These are phyloP conservation scores for Pichia cephalocereana DNA, from an alignment of 805 yeast genomes.

Conservation along the genomic window DNA sequence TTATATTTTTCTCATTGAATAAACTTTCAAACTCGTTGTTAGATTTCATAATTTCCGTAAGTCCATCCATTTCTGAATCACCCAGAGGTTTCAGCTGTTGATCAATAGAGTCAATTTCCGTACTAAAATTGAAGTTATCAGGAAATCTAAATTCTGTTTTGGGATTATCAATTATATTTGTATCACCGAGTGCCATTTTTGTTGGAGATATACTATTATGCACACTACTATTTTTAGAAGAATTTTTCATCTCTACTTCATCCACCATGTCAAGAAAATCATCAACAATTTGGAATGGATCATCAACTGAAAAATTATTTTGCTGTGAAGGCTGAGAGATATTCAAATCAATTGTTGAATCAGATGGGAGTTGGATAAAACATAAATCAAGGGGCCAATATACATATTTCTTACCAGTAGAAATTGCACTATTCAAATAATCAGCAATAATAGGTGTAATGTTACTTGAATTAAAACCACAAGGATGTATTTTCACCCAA, in stretches of 20 bases:
- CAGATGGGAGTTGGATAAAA: conserved; percentile 40
- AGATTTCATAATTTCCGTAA: conserved; percentile 1
- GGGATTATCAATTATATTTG: neutral
- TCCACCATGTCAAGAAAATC: conserved; percentile 20
- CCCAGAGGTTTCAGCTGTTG: conserved; percentile 1
- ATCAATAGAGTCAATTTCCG: conserved; percentile 4
- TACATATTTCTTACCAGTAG: conserved; percentile 40
- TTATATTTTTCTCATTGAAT: neutral
- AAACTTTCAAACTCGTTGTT: conserved; percentile 3
- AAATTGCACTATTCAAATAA: conserved; percentile 30
- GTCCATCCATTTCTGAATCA: neutral
- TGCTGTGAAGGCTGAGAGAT: neutral
- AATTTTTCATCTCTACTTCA: conserved; percentile 9
- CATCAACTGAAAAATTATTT: conserved; percentile 11
- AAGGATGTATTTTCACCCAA: conserved; percentile 67
- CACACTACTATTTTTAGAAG: conserved; percentile 1
- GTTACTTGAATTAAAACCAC: conserved; percentile 58
- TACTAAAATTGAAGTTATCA: conserved; percentile 3
- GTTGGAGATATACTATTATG: too few species aligned
- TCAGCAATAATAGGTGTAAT: conserved; percentile 54
- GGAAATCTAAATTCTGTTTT: conserved; percentile 6
- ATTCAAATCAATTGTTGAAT: conserved; percentile 8
- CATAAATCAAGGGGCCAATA: conserved; percentile 70
- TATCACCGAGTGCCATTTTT: neutral
- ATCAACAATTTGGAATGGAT: conserved; percentile 22